Conservation (phyloP, 768 basidiomycete species). For the Crassisporium funariophilum region DNA sequence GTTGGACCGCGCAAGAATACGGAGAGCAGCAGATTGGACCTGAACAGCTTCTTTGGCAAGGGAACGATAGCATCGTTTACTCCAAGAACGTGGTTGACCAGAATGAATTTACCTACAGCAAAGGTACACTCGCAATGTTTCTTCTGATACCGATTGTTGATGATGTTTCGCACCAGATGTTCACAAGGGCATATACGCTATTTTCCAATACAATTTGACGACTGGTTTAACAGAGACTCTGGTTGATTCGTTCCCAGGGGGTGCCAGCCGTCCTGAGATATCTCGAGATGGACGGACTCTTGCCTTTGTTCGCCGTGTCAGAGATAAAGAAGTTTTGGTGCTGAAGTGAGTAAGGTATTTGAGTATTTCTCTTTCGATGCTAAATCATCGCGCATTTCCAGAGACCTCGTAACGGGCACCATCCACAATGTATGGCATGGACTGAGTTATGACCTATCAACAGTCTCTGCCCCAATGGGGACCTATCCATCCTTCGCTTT, state of each 20-base stretch:
- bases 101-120: constrained; percentile 58
- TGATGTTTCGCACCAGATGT: constrained; percentile 46
- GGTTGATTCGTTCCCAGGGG: constrained; percentile 62
- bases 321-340: constrained; percentile 73
- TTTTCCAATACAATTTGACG: constrained; percentile 68
- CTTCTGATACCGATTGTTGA: neutral
- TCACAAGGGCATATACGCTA: constrained; percentile 70
- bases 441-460: constrained; percentile 65
- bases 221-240: constrained; percentile 51
- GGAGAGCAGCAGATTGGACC: constrained; percentile 73
- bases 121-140: constrained; percentile 54
- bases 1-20: constrained; percentile 63
- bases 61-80: constrained; percentile 60
- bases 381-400: constrained; percentile 23
- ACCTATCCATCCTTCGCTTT: constrained; percentile 80
- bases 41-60: constrained; percentile 68
- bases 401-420: constrained; percentile 69
- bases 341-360: constrained; percentile 52
- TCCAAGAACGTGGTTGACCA: constrained; percentile 64
- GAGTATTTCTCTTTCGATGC: neutral
- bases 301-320: constrained; percentile 72
- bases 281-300: constrained; percentile 70
- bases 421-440: constrained; percentile 68
- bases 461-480: constrained; percentile 73
- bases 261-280: constrained; percentile 72